phyloP scores from a whole-genome alignment of 208 protist species.

The Leishmania mexicana region DNA sequence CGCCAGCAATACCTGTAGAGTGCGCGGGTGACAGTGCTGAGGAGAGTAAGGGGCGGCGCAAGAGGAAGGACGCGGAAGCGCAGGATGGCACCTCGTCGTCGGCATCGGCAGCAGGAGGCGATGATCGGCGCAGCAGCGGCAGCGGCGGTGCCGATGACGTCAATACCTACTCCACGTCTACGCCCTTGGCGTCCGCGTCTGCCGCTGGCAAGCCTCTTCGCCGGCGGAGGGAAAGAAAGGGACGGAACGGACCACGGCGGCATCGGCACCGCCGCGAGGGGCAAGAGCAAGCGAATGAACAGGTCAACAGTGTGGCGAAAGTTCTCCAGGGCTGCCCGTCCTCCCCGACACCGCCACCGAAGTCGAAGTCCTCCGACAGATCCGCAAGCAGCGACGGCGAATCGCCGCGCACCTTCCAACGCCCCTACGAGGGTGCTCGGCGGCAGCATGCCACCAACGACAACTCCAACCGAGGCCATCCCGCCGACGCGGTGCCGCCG shows the following conservation, averaged over 20 bases:
- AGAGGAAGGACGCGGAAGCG: background rate
- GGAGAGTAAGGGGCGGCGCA: background rate
- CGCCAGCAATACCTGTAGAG: background rate
- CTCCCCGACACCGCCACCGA: background rate
- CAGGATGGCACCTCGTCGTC: background rate
- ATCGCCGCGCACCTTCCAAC: background rate
- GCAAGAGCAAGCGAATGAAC: background rate
- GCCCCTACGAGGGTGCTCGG: background rate
- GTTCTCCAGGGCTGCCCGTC: background rate
- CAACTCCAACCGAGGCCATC: background rate
- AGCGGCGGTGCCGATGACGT: background rate
- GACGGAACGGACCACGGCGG: background rate
- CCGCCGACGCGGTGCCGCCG: background rate
- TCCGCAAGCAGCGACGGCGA: constrained; percentile 1
- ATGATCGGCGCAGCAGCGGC: background rate
- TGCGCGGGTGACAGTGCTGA: background rate
- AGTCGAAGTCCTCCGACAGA: background rate
- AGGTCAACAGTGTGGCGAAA: background rate
- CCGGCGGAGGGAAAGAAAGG: background rate
- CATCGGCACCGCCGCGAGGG: constrained; percentile 9
- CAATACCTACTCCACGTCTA: background rate
- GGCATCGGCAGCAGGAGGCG: background rate
- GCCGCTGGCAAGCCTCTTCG: background rate
- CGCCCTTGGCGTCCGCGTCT: constrained; percentile 1
- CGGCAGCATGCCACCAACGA: background rate